Evolutionary conservation across 108 stramenopile genomes (phyloP), one percentile per base, ranked within the genome.

Genomic region (Cyclotella choctawhatcheeana): DNA sequence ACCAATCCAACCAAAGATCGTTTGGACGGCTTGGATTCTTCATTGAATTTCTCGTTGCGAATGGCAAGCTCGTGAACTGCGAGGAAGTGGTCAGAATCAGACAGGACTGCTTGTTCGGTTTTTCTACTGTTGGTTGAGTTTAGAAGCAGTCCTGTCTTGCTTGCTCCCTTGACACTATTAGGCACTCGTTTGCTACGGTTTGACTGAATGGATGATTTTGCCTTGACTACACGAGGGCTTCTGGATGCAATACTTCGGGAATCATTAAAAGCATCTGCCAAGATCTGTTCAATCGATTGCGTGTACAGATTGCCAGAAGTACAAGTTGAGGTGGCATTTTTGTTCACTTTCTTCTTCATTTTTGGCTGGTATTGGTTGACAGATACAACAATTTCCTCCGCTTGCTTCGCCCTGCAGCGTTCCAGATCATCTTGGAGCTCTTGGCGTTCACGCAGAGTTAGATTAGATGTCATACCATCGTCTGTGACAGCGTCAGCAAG

Each of bases 351-450:
- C 30, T 5, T 55, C 25, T 55, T 55, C 16, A 60, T 18, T 20
- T 20, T 33, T 7, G 58, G 58, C 58, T 60, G 34, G 18, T 60
- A 60, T 8, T 60, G 17, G 18, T 29, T 35, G 2, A 60, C 34
- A 35, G 8, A 24, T 35, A 34, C 58, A 14, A 60, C 58, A 5
- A 60, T 32, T 13, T 60, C 34, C 37, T 60, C 17, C 8, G 58
- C 31, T 35, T 60, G 58, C 6, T 18, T 7, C 7, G 58, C 5
- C 18, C 58, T 33, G 34, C 58, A 60, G 27, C 31, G 31, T n/a
- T 60, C 58, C 14, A 60, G 18, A 3, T 33, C 58, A 60, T 60
- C 58, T 18, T 60, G 34, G 18, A 60, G 32, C 34, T 60, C 34
- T n/a, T 60, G 58, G 7, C 58, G 58, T 7, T 60, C 58, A 32